Evolutionary conservation across 768 basidiomycete genomes (phyloP).

Genomic region (Trametopsis cervina): DNA sequence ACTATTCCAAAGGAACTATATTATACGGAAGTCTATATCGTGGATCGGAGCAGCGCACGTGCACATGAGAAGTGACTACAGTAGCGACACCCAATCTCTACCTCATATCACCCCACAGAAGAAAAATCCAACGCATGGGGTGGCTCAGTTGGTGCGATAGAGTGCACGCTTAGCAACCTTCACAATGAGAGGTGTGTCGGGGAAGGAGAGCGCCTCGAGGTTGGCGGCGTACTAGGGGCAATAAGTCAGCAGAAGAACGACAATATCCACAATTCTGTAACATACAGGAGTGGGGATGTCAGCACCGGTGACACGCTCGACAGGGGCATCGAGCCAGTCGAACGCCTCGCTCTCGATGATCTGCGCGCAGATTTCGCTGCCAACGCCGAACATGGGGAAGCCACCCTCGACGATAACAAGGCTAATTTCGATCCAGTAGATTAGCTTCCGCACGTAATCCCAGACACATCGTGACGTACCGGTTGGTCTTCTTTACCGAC

Average conservation of each 20-base stretch:
- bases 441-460: neutral
- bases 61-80: no score
- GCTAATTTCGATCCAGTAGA: slow-evolving; percentile 31
- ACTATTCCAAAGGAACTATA: no score
- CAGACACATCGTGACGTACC: slow-evolving; percentile 38
- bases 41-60: no score
- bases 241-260: slow-evolving; percentile 7
- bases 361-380: slow-evolving; percentile 97
- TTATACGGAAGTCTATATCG: no score
- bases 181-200: slow-evolving; percentile 82
- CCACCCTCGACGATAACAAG: slow-evolving; percentile 95
- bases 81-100: no score
- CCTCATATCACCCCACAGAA: no score
- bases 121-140: no score
- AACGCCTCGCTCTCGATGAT: slow-evolving; percentile 97
- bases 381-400: slow-evolving; percentile 97
- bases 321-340: slow-evolving; percentile 97
- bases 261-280: slow-evolving; percentile 14
- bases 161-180: slow-evolving; percentile 94
- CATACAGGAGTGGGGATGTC: slow-evolving; percentile 94
- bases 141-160: slow-evolving; percentile 78
- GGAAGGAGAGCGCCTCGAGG: slow-evolving; percentile 90
- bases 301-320: slow-evolving; percentile 96
- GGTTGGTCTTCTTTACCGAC: slow-evolving; percentile 98
- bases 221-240: slow-evolving; percentile 72